These are phyloP conservation scores for Triglochin maritima DNA, from an alignment of 106 monocot genomes.

Conservation along the genomic window DNA sequence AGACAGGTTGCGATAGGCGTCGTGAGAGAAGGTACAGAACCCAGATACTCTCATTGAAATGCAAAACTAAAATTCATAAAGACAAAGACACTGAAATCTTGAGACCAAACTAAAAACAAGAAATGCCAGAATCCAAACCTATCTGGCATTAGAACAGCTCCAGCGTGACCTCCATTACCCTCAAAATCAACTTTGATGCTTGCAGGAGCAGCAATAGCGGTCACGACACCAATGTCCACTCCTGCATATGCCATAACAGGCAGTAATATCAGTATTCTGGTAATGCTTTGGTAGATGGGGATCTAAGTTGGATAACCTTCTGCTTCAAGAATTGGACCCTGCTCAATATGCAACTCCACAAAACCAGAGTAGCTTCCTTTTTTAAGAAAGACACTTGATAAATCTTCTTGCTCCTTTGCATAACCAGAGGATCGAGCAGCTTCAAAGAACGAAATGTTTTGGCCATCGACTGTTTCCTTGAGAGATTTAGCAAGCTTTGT, in stretches of 20 bases:
- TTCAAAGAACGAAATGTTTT: constrained; percentile 74
- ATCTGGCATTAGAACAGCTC: constrained; percentile 91
- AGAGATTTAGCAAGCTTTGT: constrained; percentile 41
- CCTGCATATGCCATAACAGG: constrained; percentile 21
- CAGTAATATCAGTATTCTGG: background rate
- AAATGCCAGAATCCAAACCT: constrained; percentile 39
- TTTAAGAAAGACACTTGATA: constrained; percentile 54
- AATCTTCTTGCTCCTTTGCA: constrained; percentile 31
- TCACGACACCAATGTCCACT: constrained; percentile 80
- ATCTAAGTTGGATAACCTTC: constrained; percentile 46
- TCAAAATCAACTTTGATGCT: constrained; percentile 89
- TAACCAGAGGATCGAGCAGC: constrained; percentile 86
- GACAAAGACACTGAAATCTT: too few species aligned
- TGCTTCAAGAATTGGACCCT: constrained; percentile 86
- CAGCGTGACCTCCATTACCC: constrained; percentile 97
- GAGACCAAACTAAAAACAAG: too few species aligned
- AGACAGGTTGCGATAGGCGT: too few species aligned
- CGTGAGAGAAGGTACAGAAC: too few species aligned
- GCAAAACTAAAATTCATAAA: too few species aligned
- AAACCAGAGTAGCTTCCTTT: constrained; percentile 79
- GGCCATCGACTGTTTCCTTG: constrained; percentile 52
- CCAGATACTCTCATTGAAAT: too few species aligned
- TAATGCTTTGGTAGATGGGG: background rate
- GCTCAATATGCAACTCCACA: constrained; percentile 96
- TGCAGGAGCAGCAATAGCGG: constrained; percentile 98